Percentiles rank a stretch among this genome's conserved stretches.
These are phyloP conservation scores for Ambrosia hybrid DNA, from an alignment of 140 eudicot species.

Conservation along the genomic window DNA sequence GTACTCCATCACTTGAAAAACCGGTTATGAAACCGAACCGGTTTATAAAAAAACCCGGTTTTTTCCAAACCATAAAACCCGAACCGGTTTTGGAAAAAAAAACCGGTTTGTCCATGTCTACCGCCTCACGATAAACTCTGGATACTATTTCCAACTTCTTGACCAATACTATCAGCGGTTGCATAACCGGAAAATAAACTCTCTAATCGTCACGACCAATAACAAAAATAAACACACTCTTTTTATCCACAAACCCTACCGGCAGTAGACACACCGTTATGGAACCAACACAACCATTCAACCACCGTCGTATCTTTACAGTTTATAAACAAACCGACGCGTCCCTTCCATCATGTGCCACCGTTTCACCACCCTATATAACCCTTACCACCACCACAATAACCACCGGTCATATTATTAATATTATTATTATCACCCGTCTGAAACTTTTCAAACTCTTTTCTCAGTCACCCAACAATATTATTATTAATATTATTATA, in stretches of 20 bases:
- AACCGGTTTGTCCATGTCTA: no score
- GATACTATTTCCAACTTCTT: no score
- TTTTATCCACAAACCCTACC: neutral
- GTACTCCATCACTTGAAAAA: no score
- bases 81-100: no score
- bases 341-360: neutral
- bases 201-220: neutral
- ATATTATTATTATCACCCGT: no score
- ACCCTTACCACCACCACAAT: neutral
- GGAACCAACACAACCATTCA: neutral
- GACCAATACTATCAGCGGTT: neutral
- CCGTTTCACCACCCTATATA: constrained; percentile 15
- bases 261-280: neutral
- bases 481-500: no score
- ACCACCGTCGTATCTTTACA: neutral
- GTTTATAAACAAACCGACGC: neutral
- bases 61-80: no score
- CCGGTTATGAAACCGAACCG: no score
- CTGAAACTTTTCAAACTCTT: no score
- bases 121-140: no score
- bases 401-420: no score
- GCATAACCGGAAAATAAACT: neutral
- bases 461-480: neutral
- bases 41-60: no score
- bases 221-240: neutral